A percentile compares a stretch with the other conserved stretches of the same genome.
Evolutionary conservation across 2,329 filamentous ascomycete species (phyloP).

Genomic region (Dactylella cylindrospora): DNA sequence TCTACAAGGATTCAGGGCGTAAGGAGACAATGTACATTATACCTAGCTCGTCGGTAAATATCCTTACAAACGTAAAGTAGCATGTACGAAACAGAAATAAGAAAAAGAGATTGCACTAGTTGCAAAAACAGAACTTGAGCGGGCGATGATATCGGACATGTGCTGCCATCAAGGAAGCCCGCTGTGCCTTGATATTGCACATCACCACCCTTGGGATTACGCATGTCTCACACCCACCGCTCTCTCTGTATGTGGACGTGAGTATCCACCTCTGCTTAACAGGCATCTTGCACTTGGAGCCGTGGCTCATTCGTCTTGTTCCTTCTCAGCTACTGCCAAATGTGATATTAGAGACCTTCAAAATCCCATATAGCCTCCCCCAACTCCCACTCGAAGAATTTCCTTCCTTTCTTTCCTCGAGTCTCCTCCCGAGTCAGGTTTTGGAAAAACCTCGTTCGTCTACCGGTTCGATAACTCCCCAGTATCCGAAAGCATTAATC

Average conservation of each 20-base stretch:
- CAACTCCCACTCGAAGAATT: too few relatives aligned
- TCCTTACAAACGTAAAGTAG: slow-evolving; percentile 26
- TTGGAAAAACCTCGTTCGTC: slow-evolving; percentile 41
- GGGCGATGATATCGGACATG: slow-evolving; percentile 29
- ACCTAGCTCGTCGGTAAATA: too few relatives aligned
- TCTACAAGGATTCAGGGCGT: slow-evolving; percentile 21
- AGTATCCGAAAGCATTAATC: slow-evolving; percentile 24
- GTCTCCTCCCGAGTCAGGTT: slow-evolving; percentile 39
- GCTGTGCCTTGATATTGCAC: slow-evolving; percentile 27
- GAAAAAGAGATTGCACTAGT: too few relatives aligned
- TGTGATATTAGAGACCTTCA: slow-evolving; percentile 43
- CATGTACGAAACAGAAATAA: too few relatives aligned
- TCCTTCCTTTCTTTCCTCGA: slow-evolving; percentile 15
- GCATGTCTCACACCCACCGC: slow-evolving; percentile 41
- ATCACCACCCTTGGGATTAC: slow-evolving; percentile 35
- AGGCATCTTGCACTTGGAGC: slow-evolving; percentile 37
- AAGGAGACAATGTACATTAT: too few relatives aligned
- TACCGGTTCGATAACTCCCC: too few relatives aligned
- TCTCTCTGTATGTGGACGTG: too few relatives aligned
- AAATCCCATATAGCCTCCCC: too few relatives aligned
- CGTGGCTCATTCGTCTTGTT: slow-evolving; percentile 44
- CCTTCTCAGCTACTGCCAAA: too few relatives aligned
- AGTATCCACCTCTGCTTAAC: too few relatives aligned
- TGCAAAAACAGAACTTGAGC: too few relatives aligned
- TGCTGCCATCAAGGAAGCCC: slow-evolving; percentile 11